A percentile compares a stretch with the other conserved stretches of the same genome.
Evolutionary conservation across 1,284 basidiomycete species (phyloP).

Genomic region (Ustilago bromivora): DNA sequence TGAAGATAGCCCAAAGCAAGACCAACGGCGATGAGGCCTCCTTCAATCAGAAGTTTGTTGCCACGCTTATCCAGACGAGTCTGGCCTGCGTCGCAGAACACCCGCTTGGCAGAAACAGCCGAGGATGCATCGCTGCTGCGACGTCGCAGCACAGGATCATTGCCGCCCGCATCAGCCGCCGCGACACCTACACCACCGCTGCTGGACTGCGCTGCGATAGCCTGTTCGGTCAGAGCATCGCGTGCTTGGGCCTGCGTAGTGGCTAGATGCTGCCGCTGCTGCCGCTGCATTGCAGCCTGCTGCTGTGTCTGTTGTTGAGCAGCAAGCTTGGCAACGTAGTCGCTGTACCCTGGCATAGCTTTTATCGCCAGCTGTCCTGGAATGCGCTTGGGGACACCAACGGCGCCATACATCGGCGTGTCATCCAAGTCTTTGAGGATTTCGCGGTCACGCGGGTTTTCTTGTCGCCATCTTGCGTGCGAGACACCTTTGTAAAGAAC

Average conservation of each 20-base stretch:
- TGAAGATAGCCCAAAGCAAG: constrained; percentile 24
- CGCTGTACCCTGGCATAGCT: constrained; percentile 39
- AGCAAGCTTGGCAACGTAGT: constrained; percentile 20
- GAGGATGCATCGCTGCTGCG: background rate
- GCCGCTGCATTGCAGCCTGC: constrained; percentile 6
- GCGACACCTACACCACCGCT: background rate
- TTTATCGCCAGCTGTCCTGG: constrained; percentile 42
- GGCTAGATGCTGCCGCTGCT: constrained; percentile 3
- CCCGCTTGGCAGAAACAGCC: background rate
- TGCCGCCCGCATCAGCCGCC: background rate
- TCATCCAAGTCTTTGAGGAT: constrained; percentile 34
- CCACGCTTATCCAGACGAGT: constrained; percentile 21
- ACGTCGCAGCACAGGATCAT: constrained; percentile 27
- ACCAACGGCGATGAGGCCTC: constrained; percentile 12
- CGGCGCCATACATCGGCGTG: constrained; percentile 40
- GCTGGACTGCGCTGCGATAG: background rate
- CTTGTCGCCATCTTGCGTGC: constrained; percentile 21
- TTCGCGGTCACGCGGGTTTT: constrained; percentile 34
- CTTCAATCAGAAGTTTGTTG: background rate
- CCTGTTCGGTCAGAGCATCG: background rate
- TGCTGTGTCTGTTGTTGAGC: constrained; percentile 14
- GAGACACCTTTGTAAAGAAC: constrained; percentile 17
- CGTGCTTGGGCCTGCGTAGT: background rate
- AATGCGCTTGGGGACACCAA: constrained; percentile 31
- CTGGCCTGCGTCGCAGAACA: background rate